Conservation (phyloP, 2,329 filamentous ascomycete species). For the Paraconiothyrium sp. region DNA sequence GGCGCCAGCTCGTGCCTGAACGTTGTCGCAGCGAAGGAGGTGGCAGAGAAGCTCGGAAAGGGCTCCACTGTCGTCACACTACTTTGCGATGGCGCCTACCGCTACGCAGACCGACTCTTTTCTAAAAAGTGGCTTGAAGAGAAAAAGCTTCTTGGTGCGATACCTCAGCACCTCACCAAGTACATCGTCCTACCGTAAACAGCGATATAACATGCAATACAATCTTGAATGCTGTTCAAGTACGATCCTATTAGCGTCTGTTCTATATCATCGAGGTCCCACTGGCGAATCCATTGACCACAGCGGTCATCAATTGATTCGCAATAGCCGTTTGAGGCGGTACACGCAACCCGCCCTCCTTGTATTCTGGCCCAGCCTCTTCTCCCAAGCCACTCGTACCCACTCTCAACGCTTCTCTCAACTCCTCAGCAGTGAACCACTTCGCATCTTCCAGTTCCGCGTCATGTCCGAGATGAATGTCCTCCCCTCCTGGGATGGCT, state of each 20-base stretch:
- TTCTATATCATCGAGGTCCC: conserved; percentile 46
- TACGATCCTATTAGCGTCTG: conserved; percentile 29
- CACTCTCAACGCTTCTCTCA: conserved; percentile 74
- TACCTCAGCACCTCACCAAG: conserved; percentile 86
- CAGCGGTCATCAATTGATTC: conserved; percentile 83
- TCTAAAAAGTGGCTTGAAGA: conserved; percentile 87
- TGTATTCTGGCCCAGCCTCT: conserved; percentile 70
- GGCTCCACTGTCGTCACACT: conserved; percentile 94
- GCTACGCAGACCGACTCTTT: conserved; percentile 94
- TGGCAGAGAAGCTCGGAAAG: conserved; percentile 87
- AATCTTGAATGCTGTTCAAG: conserved; percentile 13
- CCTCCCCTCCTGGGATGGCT: conserved; percentile 81
- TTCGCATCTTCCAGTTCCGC: conserved; percentile 88
- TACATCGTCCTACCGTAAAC: conserved; percentile 87
- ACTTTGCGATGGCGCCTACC: conserved; percentile 94
- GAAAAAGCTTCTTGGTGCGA: conserved; percentile 82
- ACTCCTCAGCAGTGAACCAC: conserved; percentile 87
- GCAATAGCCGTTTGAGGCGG: conserved; percentile 92
- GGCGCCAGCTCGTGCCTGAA: conserved; percentile 94
- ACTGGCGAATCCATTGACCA: conserved; percentile 77
- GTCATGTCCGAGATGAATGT: conserved; percentile 84
- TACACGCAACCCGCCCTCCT: conserved; percentile 79
- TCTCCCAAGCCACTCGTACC: conserved; percentile 76
- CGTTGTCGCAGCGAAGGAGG: conserved; percentile 92
- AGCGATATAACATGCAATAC: conserved; percentile 14